Conservation (phyloP, 1,284 basidiomycete genomes). For the Sanguinoderma infundibulare region DNA sequence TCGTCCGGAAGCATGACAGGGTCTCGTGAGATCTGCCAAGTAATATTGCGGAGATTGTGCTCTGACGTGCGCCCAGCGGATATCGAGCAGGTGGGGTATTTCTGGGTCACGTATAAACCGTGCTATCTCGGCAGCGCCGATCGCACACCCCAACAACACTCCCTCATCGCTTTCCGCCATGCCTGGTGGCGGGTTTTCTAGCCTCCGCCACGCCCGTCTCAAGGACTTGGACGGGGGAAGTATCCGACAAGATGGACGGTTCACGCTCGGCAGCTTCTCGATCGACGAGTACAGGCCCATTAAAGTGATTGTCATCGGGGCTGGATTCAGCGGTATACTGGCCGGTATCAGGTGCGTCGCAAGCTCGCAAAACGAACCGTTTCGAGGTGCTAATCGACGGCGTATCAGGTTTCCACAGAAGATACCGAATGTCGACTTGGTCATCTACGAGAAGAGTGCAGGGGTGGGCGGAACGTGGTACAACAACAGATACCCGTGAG, state of each 20-base stretch:
- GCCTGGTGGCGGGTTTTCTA: background rate
- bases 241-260: background rate
- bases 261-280: slow-evolving; percentile 34
- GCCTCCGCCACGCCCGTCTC: background rate
- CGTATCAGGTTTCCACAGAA: slow-evolving; percentile 50
- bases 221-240: too few species aligned
- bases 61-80: too few species aligned
- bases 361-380: too few species aligned
- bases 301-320: slow-evolving; percentile 54
- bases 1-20: background rate
- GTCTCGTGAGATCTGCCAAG: too few species aligned
- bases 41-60: too few species aligned
- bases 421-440: slow-evolving; percentile 55
- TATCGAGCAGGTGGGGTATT: background rate
- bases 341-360: slow-evolving; percentile 50
- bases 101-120: background rate
- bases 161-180: background rate
- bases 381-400: background rate
- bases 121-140: background rate
- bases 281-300: slow-evolving; percentile 55
- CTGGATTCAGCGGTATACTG: slow-evolving; percentile 58
- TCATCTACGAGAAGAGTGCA: slow-evolving; percentile 59
- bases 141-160: background rate
- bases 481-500: slow-evolving; percentile 38
- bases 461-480: slow-evolving; percentile 64